Evolutionary conservation across 106 monocot species (phyloP), one percentile per base, ranked within the genome.

Genomic region (Alisma plantagoaquatica): DNA sequence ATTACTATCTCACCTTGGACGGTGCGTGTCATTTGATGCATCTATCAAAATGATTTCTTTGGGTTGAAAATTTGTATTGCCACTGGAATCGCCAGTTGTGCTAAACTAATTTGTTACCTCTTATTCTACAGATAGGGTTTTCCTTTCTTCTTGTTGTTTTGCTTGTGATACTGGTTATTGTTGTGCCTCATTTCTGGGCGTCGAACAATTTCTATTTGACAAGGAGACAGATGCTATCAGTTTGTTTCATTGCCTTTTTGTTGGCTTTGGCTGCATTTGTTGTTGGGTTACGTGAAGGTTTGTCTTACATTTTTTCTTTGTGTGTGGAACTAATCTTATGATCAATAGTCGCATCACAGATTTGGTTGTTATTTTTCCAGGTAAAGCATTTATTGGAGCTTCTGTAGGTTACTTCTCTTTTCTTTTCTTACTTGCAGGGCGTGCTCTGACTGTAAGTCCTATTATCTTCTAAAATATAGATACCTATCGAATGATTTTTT

Each of bases 351-450:
- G n/a, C n/a, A n/a, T n/a, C n/a, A n/a, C n/a, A n/a, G n/a, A n/a
- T n/a, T n/a, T n/a, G n/a, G 27, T 46, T 31, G 2, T 56, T 21
- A 5, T 49, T 10, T 24, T 68, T 67, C n/a, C 70, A 96, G 94
- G 63, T 29, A 76, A 84, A 64, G 84, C 94, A 3, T 96, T 96
- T 57, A 69, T 96, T 68, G 94, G 94, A 54, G 94, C 75, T 53
- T 96, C 94, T 56, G 84, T 96, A 52, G 94, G 87, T 11, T 96
- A 96, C 65, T 96, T 96, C 53, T 77, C 94, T 23, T 96, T 96
- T 72, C 59, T 96, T 9, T 96, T 96, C 69, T 84, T 96, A 67
- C 84, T 96, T 38, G 75, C 81, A 11, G 94, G 94, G 53, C 88
- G 88, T 54, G 81, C 94, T 15, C 65, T 96, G 62, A 96, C 94